Percentiles rank a stretch among this genome's conserved stretches.
These are phyloP conservation scores for Claviceps humidiphila DNA, from an alignment of 2,329 filamentous ascomycete genomes.

Conservation along the genomic window DNA sequence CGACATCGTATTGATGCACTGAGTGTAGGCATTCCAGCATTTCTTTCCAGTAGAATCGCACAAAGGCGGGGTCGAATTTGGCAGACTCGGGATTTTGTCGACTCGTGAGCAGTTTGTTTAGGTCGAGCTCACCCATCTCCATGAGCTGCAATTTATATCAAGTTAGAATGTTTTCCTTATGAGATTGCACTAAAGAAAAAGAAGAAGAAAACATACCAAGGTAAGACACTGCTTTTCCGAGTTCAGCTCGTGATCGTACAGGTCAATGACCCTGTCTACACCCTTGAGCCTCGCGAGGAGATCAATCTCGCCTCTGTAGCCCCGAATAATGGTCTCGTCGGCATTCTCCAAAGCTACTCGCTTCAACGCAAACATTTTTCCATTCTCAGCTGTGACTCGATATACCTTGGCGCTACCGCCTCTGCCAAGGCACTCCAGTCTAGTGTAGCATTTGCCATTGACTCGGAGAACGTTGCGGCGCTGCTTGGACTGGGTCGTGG, in stretches of 20 bases:
- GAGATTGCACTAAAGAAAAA: neutral
- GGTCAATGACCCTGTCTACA: conserved; percentile 77
- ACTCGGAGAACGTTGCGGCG: conserved; percentile 74
- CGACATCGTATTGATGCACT: conserved; percentile 81
- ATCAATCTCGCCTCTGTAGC: conserved; percentile 93
- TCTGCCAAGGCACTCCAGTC: conserved; percentile 79
- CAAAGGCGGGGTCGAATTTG: conserved; percentile 75
- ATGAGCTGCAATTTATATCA: conserved; percentile 49
- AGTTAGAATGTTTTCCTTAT: neutral
- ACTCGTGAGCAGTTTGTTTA: conserved; percentile 71
- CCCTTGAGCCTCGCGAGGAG: conserved; percentile 68
- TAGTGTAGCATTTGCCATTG: conserved; percentile 82
- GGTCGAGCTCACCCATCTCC: conserved; percentile 92
- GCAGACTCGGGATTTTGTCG: conserved; percentile 59
- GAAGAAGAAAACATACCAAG: conserved; percentile 42
- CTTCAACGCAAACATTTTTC: conserved; percentile 89
- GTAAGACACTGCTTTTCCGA: conserved; percentile 79
- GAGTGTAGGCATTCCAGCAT: conserved; percentile 93
- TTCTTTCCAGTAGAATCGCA: conserved; percentile 98
- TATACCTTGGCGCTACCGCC: conserved; percentile 93
- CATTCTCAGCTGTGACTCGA: conserved; percentile 92
- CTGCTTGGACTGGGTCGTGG: conserved; percentile 57
- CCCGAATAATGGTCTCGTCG: conserved; percentile 69
- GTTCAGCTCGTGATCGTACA: conserved; percentile 91
- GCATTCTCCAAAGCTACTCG: conserved; percentile 81